These are phyloP conservation scores for Bryoglossum gracile DNA, from an alignment of 495 filamentous ascomycete genomes.

Conservation along the genomic window DNA sequence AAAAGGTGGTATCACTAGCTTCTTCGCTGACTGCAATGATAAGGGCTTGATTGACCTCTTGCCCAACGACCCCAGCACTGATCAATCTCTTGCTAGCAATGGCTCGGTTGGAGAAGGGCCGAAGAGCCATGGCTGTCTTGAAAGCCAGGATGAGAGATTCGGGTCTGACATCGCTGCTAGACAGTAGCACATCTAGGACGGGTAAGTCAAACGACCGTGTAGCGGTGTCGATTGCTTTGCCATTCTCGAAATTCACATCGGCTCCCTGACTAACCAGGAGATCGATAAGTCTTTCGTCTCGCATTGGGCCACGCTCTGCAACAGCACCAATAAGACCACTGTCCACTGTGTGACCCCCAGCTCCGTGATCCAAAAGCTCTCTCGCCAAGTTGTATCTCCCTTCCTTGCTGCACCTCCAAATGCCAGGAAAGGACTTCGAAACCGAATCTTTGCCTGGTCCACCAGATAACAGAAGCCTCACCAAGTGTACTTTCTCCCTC, in stretches of 20 bases:
- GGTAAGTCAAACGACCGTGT: conserved; percentile 12
- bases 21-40: conserved; percentile 7
- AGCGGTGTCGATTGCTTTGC: conserved; percentile 10
- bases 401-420: conserved; percentile 1
- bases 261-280: conserved; percentile 16
- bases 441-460: too few species aligned
- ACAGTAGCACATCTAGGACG: conserved; percentile 13
- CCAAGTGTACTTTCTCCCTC: conserved; percentile 1
- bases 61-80: conserved; percentile 10
- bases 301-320: too few species aligned
- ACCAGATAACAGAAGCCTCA: background rate
- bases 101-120: conserved; percentile 4
- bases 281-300: conserved; percentile 1
- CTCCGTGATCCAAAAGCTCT: too few species aligned
- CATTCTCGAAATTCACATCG: conserved; percentile 10
- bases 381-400: too few species aligned
- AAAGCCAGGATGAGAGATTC: conserved; percentile 15
- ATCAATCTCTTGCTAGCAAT: conserved; percentile 15
- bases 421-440: background rate
- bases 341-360: too few species aligned
- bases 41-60: conserved; percentile 16
- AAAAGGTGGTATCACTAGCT: conserved; percentile 8
- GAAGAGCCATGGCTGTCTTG: conserved; percentile 1
- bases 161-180: conserved; percentile 3
- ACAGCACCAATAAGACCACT: too few species aligned